Percentiles rank a stretch among this genome's conserved stretches.
phyloP scores from a whole-genome alignment of 441 rosid species.

The Adansonia gregorii region DNA sequence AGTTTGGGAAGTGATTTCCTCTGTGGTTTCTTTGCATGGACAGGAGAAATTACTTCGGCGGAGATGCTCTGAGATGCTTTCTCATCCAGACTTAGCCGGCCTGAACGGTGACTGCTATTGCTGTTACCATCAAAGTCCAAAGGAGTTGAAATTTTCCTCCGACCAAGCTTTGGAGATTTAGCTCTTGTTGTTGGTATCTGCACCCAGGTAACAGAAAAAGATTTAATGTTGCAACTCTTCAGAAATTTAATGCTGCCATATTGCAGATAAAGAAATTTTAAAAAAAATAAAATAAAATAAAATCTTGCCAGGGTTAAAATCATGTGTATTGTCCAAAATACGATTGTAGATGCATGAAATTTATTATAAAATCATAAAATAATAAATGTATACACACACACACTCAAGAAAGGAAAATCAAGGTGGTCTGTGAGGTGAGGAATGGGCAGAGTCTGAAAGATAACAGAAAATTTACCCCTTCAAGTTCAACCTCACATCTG shows the following conservation, averaged over 20 bases:
- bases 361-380: too few species aligned
- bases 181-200: constrained; percentile 98
- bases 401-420: too few species aligned
- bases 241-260: not conserved
- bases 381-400: too few species aligned
- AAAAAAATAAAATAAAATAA: not conserved
- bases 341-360: too few species aligned
- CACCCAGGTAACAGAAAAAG: constrained; percentile 33
- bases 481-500: not conserved
- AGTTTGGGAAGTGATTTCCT: constrained; percentile 90
- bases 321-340: not conserved
- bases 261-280: not conserved
- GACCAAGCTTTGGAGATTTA: constrained; percentile 98
- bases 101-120: constrained; percentile 37
- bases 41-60: constrained; percentile 55
- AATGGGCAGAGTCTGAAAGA: not conserved
- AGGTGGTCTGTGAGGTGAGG: too few species aligned
- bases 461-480: not conserved
- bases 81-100: constrained; percentile 81
- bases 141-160: constrained; percentile 61
- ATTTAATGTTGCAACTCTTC: not conserved
- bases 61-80: constrained; percentile 45
- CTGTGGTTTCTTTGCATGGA: constrained; percentile 60
- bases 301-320: not conserved
- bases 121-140: constrained; percentile 58